These are phyloP conservation scores for Lepidium sativum DNA, from an alignment of 345 rosid species.

Conservation along the genomic window DNA sequence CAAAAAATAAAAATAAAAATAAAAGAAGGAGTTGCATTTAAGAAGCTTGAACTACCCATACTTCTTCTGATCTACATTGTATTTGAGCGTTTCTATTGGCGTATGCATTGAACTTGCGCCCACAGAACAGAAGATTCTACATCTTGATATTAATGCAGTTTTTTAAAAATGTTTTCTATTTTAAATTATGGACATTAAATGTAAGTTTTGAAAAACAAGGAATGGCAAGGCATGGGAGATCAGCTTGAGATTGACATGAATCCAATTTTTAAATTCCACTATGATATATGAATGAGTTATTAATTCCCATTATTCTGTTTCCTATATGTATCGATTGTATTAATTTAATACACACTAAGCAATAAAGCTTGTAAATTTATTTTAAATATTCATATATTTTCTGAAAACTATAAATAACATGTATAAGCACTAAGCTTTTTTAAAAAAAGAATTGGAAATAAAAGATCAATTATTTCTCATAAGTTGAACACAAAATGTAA, in stretches of 20 bases:
- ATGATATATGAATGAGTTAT: not conserved
- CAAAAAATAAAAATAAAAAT: too few relatives aligned
- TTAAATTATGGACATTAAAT: not conserved
- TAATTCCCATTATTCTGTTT: not conserved
- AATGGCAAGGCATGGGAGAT: not conserved
- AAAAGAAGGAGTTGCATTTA: conserved; percentile 18
- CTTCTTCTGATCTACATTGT: conserved; percentile 4
- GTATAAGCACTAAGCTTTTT: too few relatives aligned
- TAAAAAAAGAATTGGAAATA: too few relatives aligned
- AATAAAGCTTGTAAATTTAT: too few relatives aligned
- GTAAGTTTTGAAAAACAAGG: not conserved
- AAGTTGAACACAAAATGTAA: too few relatives aligned
- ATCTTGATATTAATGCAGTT: too few relatives aligned
- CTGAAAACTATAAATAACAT: too few relatives aligned
- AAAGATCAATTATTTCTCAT: too few relatives aligned
- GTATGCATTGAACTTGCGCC: conserved; percentile 17
- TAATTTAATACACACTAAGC: too few relatives aligned
- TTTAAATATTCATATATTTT: too few relatives aligned
- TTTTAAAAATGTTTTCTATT: not conserved
- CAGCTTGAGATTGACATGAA: not conserved
- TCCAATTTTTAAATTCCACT: not conserved
- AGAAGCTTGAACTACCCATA: conserved; percentile 19
- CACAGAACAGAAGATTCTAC: conserved; percentile 6
- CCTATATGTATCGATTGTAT: too few relatives aligned
- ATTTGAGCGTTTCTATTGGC: conserved; percentile 18